Conservation (phyloP, 352 stramenopile species). For the Globisporangium echinulatum region DNA sequence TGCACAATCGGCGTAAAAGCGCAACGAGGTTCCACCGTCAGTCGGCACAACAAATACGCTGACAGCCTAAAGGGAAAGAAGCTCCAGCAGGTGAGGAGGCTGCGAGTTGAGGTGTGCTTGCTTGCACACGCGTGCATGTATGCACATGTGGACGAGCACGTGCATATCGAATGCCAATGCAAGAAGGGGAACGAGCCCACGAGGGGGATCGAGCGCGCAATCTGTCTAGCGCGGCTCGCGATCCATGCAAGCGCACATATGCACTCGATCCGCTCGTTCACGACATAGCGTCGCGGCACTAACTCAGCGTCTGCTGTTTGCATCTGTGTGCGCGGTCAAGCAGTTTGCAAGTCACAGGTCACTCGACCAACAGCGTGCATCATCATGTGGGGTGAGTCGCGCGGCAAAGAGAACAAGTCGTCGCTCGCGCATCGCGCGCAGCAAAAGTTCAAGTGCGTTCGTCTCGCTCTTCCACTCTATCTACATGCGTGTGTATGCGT, state of each 20-base stretch:
- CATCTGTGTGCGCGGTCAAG: not conserved
- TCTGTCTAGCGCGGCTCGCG: not conserved
- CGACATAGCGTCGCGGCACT: too few species aligned
- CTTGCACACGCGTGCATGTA: not conserved
- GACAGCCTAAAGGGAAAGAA: not conserved
- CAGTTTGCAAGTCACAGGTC: too few species aligned
- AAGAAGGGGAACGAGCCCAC: not conserved
- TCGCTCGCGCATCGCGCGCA: slow-evolving; percentile 80
- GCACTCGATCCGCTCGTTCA: too few species aligned
- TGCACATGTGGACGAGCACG: not conserved
- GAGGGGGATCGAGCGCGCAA: not conserved
- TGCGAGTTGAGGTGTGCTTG: too few species aligned
- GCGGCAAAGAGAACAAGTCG: slow-evolving; percentile 80
- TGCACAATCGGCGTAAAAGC: not conserved
- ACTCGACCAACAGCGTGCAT: too few species aligned
- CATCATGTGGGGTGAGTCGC: slow-evolving; percentile 56
- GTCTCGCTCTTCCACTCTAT: slow-evolving; percentile 12
- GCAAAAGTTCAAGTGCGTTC: slow-evolving; percentile 78
- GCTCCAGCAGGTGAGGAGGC: not conserved
- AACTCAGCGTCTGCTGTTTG: not conserved
- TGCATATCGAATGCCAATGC: too few species aligned
- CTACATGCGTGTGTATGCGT: not conserved
- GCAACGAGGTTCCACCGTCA: not conserved
- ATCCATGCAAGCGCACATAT: too few species aligned
- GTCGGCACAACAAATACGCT: not conserved